Evolutionary conservation across 305 asterid species (phyloP).

Genomic region (Coffea humblotiana): DNA sequence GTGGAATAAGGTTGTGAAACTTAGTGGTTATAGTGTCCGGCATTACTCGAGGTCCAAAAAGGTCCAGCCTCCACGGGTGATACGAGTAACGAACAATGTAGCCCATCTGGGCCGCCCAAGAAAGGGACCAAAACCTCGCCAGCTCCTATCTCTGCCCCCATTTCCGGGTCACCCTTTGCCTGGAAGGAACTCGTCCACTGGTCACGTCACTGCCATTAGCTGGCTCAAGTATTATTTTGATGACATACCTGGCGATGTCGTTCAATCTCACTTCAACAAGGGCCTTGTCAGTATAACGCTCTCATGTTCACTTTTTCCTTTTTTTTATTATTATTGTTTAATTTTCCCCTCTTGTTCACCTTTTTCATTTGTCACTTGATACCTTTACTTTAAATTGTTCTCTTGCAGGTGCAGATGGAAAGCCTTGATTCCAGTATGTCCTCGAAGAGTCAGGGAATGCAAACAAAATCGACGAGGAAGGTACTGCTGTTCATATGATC

Average conservation of each 20-base stretch:
- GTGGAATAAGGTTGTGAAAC: slow-evolving; percentile 17
- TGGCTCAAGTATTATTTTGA: slow-evolving; percentile 93
- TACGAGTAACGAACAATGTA: slow-evolving; percentile 71
- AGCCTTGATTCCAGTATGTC: slow-evolving; percentile 26
- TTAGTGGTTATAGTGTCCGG: slow-evolving; percentile 4
- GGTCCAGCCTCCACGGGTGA: slow-evolving; percentile 33
- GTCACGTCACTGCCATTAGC: slow-evolving; percentile 76
- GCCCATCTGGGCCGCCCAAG: slow-evolving; percentile 64
- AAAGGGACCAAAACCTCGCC: slow-evolving; percentile 71
- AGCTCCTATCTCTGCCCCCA: slow-evolving; percentile 79
- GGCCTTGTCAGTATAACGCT: slow-evolving; percentile 58
- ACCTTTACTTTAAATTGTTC: neutral
- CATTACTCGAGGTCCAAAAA: slow-evolving; percentile 19
- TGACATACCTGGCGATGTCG: slow-evolving; percentile 55
- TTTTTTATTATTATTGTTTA: neutral
- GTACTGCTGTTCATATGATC: slow-evolving; percentile 32
- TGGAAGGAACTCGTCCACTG: slow-evolving; percentile 48
- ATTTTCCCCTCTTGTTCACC: neutral
- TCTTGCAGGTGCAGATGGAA: slow-evolving; percentile 65
- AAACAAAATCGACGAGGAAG: slow-evolving; percentile 48
- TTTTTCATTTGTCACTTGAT: slow-evolving; percentile 6
- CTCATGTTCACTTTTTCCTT: slow-evolving; percentile 12
- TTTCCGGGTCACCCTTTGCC: slow-evolving; percentile 82
- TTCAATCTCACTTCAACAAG: slow-evolving; percentile 71
- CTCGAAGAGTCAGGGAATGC: slow-evolving; percentile 26